Evolutionary conservation across 106 monocot species (phyloP), one percentile per base, ranked within the genome.

Genomic region (Dendrobium nobile): DNA sequence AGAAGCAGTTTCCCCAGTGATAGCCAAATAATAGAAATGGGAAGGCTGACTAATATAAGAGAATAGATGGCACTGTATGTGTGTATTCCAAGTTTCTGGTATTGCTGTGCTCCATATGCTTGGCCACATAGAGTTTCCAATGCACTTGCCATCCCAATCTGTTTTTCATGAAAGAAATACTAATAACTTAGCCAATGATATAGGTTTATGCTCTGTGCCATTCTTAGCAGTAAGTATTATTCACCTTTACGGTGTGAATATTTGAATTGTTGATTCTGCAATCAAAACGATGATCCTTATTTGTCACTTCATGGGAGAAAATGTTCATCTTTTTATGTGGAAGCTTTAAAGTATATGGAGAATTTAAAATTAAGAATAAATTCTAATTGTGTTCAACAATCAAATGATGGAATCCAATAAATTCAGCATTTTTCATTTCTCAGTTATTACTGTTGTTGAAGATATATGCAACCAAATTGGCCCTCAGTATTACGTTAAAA

Each of bases 21-120:
- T 4, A 81, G 16, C 80, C 77, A 85, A n/a, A 85, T 18, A 27
- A 87, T 7, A 10, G 87, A 82, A 84, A 90, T 70, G 22, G 90
- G 90, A 8, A 90, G 45, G 80, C 84, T 83, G 75, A 90, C 90
- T 47, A 88, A 41, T 20, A 80, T 1, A 26, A 88, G 87, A 78
- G 80, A 82, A 75, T 86, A 47, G 9, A 84, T 86, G 40, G 90
- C 88, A 42, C 79, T 90, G 59, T 80, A 86, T 43, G 83, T 83
- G 61, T 88, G 80, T 65, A 84, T 59, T 58, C 83, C 85, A 47
- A 90, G 40, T 58, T 86, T 90, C 77, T 82, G 79, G 65, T 84
- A 90, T 42, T 90, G 90, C 22, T 86, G 43, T 75, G 90, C 90
- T 55, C 90, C 90, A 47, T 84, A 90, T 75, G 87, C 90, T 78